Conservation (phyloP, 2,329 filamentous ascomycete genomes). For the Hypoxylon sp. region DNA sequence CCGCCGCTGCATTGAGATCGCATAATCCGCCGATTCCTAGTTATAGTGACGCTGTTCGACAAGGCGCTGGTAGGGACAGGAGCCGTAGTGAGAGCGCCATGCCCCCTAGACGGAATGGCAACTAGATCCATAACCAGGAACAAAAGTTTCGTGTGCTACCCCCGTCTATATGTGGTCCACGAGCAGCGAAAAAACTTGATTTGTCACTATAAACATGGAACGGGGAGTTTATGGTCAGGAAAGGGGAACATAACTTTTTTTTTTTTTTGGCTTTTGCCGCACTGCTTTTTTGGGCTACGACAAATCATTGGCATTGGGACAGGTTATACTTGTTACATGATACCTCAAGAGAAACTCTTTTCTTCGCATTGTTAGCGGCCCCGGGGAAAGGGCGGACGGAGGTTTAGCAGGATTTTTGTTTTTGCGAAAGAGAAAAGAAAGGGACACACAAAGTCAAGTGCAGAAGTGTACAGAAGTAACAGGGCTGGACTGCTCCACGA, state of each 20-base stretch:
- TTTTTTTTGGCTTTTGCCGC: constrained; percentile 18
- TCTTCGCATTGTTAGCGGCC: constrained; percentile 38
- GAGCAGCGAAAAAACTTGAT: constrained; percentile 30
- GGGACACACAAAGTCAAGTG: constrained; percentile 6
- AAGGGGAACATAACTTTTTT: constrained; percentile 30
- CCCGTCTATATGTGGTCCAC: constrained; percentile 38
- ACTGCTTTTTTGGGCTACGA: constrained; percentile 42
- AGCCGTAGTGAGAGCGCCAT: constrained; percentile 60
- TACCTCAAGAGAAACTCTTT: constrained; percentile 43
- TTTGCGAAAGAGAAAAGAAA: constrained; percentile 3
- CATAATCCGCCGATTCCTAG: constrained; percentile 80
- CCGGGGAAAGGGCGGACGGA: constrained; percentile 11
- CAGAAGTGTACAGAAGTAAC: constrained; percentile 11
- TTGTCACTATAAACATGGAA: constrained; percentile 37
- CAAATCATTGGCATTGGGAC: constrained; percentile 46
- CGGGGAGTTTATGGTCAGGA: constrained; percentile 43
- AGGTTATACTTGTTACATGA: constrained; percentile 45
- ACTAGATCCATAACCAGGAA: constrained; percentile 22
- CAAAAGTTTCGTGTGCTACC: constrained; percentile 22
- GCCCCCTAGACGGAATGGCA: constrained; percentile 44
- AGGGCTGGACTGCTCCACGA: constrained; percentile 29
- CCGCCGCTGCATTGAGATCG: constrained; percentile 60
- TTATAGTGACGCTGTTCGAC: constrained; percentile 81
- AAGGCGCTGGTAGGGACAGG: constrained; percentile 65
- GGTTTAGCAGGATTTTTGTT: constrained; percentile 18